Base-by-base conservation (phyloP, 2,329 filamentous ascomycete species). In the Thielaviopsis musarum region DNA sequence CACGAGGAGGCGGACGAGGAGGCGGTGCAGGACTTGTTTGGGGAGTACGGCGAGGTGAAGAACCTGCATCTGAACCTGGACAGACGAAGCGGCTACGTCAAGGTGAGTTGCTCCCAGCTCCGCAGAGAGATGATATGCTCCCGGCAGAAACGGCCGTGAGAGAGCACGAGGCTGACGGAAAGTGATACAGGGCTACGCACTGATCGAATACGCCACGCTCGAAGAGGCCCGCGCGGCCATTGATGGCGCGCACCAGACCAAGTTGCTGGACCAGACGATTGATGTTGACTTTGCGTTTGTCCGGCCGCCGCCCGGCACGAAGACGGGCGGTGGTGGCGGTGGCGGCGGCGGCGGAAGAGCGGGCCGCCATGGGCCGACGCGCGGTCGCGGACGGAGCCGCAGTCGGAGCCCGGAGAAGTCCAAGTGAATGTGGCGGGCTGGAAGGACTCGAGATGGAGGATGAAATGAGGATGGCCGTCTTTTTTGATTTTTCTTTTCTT, bases 1-100 rank as follows among this genome's bases (percentile, higher is more conserved):
- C 88, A 93, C 73, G 88, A 93, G 69, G 88, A 93, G 71, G 87
- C 88, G 56, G 86, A 85, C 65, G 88, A 93, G 72, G 88, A 93
- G 74, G 84, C 87, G 53, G 70, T 93, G 60, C 85, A 86, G 67
- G 88, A 93, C 70, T 78, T 83, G 70, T 93, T 93, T 70, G 85
- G 82, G 67, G 88, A 93, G 66, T 93, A 80, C 68, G 88, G 88
- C 66, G 86, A 91, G 72, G 88, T 93, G 67, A 90, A 90, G 77
- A 93, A 93, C 68, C 69, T 91, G 68, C 88, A 93, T 68, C 72
- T 93, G 68, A 93, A 93, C 68, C 74, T 93, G 63, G 88, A 93
- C 69, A 77, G 88, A 58, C 77, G 88, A 66, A 91, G 85, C 63
- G 88, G 88, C 69, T 93, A 91, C 67, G 88, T 91, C 66, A 93